Base-by-base conservation (phyloP, 371 early-diverging fungal genomes). In the Conidiobolus coronatus region DNA sequence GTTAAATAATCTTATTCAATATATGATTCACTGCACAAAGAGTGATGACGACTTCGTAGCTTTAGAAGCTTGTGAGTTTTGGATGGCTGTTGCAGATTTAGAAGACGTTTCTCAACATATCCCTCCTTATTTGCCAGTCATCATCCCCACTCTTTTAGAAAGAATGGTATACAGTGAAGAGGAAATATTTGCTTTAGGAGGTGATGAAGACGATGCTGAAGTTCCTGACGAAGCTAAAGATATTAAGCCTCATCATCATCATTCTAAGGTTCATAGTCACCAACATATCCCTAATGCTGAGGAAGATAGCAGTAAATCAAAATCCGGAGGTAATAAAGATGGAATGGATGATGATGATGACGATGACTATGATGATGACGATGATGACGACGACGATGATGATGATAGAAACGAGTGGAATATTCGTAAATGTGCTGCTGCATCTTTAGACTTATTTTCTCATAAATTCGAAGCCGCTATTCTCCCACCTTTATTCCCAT, bases 1-100 rank as follows among this genome's bases (percentile, higher is more conserved):
- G 51, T 70, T 94, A 59, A 70, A 73, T 50, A 72, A 75, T 54
- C 67, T 94, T 24, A 79, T 86, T 39, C 71, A 81, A 49, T 96
- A 87, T 63, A 92, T 96, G 86, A 68, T 96, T n/a, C 74, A 71
- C 57, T 81, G 79, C 50, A 89, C 85, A 17, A 73, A 77, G 57
- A 77, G 73, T 43, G 76, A 79, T 23, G 87, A 90, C 42, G 64
- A 75, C 20, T 61, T 67, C 36, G 74, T 94, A 24, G 91, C 94
- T 15, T 63, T 90, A 49, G 94, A 93, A 61, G 92, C 94, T 8
- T 86, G 88, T 62, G 96, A 96, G 61, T 94, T 96, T 61, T 96
- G 93, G 93, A 62, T 92, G 23, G 80, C 83, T 33, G 81, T 92
- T 66, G 86, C 86, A 36, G 96, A 96, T 59, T 86, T 83, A 51